Percentiles rank a stretch among this genome's conserved stretches.
Conservation (phyloP, 176 grass and related monocot species). For the Chloris gayana region DNA sequence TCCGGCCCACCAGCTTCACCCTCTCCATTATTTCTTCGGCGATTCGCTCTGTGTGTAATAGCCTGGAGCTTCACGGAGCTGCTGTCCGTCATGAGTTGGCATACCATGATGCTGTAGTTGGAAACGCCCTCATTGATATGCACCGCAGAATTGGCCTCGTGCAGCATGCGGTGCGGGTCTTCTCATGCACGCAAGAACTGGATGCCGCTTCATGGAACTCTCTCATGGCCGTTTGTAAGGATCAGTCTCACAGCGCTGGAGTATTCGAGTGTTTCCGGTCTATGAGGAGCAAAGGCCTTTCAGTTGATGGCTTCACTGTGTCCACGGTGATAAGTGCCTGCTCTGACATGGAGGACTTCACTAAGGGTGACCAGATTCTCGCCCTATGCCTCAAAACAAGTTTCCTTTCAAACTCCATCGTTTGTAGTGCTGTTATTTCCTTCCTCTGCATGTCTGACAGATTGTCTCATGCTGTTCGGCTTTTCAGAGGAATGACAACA, state of each 20-base stretch:
- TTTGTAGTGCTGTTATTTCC: constrained; percentile 70
- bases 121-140: constrained; percentile 75
- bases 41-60: constrained; percentile 38
- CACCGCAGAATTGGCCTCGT: constrained; percentile 64
- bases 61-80: constrained; percentile 59
- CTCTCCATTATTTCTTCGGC: constrained; percentile 63
- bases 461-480: constrained; percentile 52
- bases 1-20: constrained; percentile 66
- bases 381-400: constrained; percentile 68
- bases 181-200: constrained; percentile 51
- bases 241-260: constrained; percentile 14
- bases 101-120: constrained; percentile 40
- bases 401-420: constrained; percentile 64
- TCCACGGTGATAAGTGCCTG: constrained; percentile 64
- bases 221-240: constrained; percentile 66
- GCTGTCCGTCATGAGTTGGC: constrained; percentile 46
- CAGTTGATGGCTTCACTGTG: constrained; percentile 60
- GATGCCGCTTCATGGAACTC: constrained; percentile 80
- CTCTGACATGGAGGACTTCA: constrained; percentile 48
- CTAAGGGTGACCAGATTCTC: constrained; percentile 74
- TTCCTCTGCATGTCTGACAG: constrained; percentile 68
- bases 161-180: constrained; percentile 48
- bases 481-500: constrained; percentile 49
- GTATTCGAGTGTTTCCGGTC: constrained; percentile 58
- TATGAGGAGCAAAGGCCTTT: constrained; percentile 58